Conservation (phyloP, 1,284 basidiomycete genomes). For the Phellinidium pouzarii region DNA sequence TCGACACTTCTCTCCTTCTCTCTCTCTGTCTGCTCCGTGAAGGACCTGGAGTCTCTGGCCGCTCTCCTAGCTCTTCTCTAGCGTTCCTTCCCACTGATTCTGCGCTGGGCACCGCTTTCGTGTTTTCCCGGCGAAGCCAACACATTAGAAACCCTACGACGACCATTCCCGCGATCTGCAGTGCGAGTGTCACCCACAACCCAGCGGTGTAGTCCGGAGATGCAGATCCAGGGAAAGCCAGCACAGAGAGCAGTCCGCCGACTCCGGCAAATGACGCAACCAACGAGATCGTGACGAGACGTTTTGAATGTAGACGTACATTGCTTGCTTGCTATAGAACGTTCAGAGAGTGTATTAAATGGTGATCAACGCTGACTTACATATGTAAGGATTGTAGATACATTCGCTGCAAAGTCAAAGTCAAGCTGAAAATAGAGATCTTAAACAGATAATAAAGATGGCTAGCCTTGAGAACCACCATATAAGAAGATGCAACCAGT, state of each 20-base stretch:
- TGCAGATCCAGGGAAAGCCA: constrained; percentile 8
- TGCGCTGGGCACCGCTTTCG: neutral
- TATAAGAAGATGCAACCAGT: constrained; percentile 8
- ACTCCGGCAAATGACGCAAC: constrained; percentile 33
- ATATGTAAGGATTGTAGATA: constrained; percentile 9
- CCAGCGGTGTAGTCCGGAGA: constrained; percentile 1
- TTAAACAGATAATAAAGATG: neutral
- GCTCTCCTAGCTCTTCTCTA: neutral
- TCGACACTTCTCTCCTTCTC: neutral
- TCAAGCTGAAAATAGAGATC: neutral
- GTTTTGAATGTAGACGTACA: constrained; percentile 33
- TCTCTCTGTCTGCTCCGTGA: neutral
- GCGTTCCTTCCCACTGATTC: neutral
- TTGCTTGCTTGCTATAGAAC: constrained; percentile 32
- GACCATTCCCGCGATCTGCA: constrained; percentile 2
- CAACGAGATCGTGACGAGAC: constrained; percentile 29
- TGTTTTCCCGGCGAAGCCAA: constrained; percentile 1
- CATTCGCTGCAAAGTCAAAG: neutral
- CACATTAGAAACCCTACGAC: neutral
- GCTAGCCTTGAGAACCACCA: constrained; percentile 10
- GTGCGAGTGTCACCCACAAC: neutral
- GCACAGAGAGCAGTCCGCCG: constrained; percentile 32
- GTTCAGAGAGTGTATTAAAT: constrained; percentile 26
- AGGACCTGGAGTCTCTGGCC: neutral
- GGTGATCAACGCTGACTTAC: neutral